Evolutionary conservation across 176 grass and related monocot species (phyloP), one percentile per base, ranked within the genome.

Genomic region (Hyparrhenia diplandra): DNA sequence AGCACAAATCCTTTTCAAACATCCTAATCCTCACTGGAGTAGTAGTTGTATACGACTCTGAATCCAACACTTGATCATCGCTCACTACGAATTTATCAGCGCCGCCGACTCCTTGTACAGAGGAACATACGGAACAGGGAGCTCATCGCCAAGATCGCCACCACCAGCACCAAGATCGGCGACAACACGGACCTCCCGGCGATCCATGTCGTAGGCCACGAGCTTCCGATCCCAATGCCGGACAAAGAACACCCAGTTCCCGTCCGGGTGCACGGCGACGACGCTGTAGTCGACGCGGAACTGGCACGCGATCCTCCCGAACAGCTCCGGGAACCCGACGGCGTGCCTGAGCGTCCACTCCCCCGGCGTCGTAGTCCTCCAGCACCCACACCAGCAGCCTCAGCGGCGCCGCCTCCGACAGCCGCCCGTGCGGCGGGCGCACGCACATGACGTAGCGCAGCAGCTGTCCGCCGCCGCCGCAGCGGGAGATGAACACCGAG

Each of bases 171-270:
- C 70, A 8, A 72, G 45, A n/a, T 73, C 46, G 0, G 45, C 43
- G 1, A 73, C 71, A 2, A n/a, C 45, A n/a, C 20, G 28, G 4
- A 73, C 71, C 28, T 73, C 71, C 29, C 46, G 2, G 2, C 29
- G 71, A 34, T 52, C 46, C 71, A 73, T 73, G 46, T 73, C 71
- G 46, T 73, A 73, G 0, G 71, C 71, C 5, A 52, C 71, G 4
- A 73, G 71, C 71, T 73, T 73, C 28, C 45, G 71, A 28, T 73
- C 71, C 71, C 71, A 73, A 4, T 54, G 71, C 9, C 71, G 71
- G 28, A 54, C 45, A 1, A 73, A 32, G 70, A 73, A 73, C 3
- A 73, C 9, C 70, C 70, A 32, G 17, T 7, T 21, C 4, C 70
- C 70, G 4, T 73, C 70, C 14, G 70, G 70, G 5, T 73, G 71